These are phyloP conservation scores for Inonotus hispidus DNA, from an alignment of 1,284 basidiomycete species.

Conservation along the genomic window DNA sequence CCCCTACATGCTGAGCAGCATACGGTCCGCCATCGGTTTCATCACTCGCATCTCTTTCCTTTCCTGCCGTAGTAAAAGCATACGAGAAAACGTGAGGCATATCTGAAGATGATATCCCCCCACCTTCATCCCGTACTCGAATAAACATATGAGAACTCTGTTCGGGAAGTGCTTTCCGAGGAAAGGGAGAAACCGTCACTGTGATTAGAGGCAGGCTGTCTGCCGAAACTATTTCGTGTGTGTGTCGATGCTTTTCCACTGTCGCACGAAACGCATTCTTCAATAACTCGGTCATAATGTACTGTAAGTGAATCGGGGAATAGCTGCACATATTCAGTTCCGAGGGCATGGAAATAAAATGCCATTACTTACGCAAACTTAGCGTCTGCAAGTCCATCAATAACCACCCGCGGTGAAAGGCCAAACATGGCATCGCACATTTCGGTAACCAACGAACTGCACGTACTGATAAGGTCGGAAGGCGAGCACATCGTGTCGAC, in stretches of 20 bases:
- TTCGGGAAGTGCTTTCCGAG: conserved; percentile 31
- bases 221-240: conserved; percentile 31
- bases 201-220: conserved; percentile 54
- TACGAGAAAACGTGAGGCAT: conserved; percentile 83
- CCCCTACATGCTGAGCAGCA: conserved; percentile 66
- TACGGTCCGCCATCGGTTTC: conserved; percentile 59
- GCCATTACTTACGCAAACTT: conserved; percentile 63
- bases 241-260: conserved; percentile 64
- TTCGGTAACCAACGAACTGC: conserved; percentile 76
- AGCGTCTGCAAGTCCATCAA: conserved; percentile 67
- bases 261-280: conserved; percentile 91
- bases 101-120: conserved; percentile 72
- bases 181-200: conserved; percentile 66
- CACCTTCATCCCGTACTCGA: conserved; percentile 81
- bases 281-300: conserved; percentile 80
- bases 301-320: conserved; percentile 85
- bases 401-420: conserved; percentile 54
- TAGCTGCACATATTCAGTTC: conserved; percentile 44
- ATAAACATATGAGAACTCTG: conserved; percentile 59
- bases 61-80: conserved; percentile 76
- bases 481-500: conserved; percentile 70
- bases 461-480: conserved; percentile 64
- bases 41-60: conserved; percentile 33
- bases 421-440: conserved; percentile 87
- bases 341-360: not conserved